Percentiles rank a stretch among this genome's conserved stretches.
Evolutionary conservation across 2,329 filamentous ascomycete genomes (phyloP).

Genomic region (Verticillium longisporum): DNA sequence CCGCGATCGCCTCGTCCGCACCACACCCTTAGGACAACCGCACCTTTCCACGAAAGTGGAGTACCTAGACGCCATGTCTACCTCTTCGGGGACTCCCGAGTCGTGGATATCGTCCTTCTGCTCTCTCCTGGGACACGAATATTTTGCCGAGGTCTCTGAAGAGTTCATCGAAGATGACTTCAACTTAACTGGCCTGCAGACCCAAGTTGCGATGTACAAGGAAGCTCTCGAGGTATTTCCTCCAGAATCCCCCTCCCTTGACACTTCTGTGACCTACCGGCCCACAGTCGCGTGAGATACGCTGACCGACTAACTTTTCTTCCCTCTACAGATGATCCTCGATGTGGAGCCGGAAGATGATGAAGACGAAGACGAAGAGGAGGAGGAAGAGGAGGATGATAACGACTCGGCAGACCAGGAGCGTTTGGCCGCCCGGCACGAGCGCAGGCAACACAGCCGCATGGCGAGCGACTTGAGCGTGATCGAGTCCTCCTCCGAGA

Average conservation of each 20-base stretch:
- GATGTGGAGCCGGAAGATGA: conserved; percentile 96
- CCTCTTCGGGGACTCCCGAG: conserved; percentile 60
- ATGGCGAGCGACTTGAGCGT: conserved; percentile 90
- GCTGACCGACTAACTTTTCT: background rate
- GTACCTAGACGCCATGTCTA: conserved; percentile 42
- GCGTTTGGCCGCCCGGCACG: conserved; percentile 39
- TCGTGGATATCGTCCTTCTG: conserved; percentile 99
- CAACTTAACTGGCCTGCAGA: conserved; percentile 91
- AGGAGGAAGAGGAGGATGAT: conserved; percentile 66
- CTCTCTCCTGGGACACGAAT: conserved; percentile 91
- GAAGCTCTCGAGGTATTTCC: conserved; percentile 74
- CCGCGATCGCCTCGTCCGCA: background rate
- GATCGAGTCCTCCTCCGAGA: conserved; percentile 95
- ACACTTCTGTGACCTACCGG: background rate
- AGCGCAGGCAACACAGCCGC: conserved; percentile 72
- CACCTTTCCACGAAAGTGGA: background rate
- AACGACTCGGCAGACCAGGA: conserved; percentile 62
- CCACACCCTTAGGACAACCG: background rate
- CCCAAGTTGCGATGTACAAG: conserved; percentile 97
- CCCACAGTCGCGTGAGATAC: background rate
- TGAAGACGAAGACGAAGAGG: conserved; percentile 79
- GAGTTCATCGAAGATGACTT: conserved; percentile 99
- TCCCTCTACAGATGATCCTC: conserved; percentile 69
- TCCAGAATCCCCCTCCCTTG: background rate
- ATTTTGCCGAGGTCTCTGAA: conserved; percentile 97